Base-by-base conservation (phyloP, 306 rosid species). In the Trichosanthes cucumerina region DNA sequence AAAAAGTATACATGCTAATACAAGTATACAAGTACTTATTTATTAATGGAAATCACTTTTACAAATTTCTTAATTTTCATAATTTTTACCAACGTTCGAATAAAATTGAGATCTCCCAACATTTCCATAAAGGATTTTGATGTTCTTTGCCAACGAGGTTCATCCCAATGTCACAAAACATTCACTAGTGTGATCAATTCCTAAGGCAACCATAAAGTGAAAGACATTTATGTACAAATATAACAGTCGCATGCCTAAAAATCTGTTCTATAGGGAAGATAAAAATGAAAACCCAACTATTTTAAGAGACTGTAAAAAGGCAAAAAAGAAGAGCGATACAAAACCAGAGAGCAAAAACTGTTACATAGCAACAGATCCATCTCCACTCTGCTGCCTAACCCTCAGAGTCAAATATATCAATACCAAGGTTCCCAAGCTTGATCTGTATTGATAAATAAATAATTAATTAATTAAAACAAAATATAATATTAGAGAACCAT, bases 391-490 rank as follows among this genome's bases (percentile, higher is more conserved):
- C 84, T 88, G 91, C 80, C 94, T 80, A 73, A 90, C 89, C 85
- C 89, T 90, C 85, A 93, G 62, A 18, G 98, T 93, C 80, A 92
- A 87, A 86, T 87, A 92, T 87, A 92, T 93, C 90, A 93, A 84
- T 52, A 92, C 85, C 86, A 93, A 83, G 38, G 98, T 90, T 79
- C 98, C 98, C 83, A 93, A 85, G 87, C 91, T 92, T 82, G 98
- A 93, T 89, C 98, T 93, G 92, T 71, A 79, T 70, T 65, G 7
- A 63, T 9, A 33, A 19, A 64, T 34, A 9, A 64, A 59, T 12
- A 53, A 26, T 7, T n/a, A n/a, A 19, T 16, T 26, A 16, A 49
- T 15, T 21, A 39, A 68, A 7, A 23, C 16, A 28, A 44, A 13
- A 44, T 44, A 9, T 71, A 9, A 12, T 16, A 38, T 34, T 16